A percentile compares a stretch with the other conserved stretches of the same genome.
Conservation (phyloP, 805 yeast species). For the Suhomyces kilbournensis region DNA sequence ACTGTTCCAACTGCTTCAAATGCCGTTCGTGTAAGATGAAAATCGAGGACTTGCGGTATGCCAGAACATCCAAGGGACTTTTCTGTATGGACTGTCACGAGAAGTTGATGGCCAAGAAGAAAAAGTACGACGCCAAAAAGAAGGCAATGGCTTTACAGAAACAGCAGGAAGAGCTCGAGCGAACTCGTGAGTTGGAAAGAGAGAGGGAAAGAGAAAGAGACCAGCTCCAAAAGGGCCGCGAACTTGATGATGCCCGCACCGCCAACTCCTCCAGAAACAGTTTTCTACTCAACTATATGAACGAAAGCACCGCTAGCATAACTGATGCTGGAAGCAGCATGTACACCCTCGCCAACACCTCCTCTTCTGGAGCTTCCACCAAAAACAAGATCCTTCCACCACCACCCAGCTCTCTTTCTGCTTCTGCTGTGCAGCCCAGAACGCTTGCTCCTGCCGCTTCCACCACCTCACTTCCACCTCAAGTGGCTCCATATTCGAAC, state of each 20-base stretch:
- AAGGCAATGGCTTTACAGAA: slow-evolving; percentile 27
- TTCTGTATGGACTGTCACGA: slow-evolving; percentile 94
- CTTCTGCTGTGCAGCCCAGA: background rate
- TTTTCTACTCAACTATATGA: slow-evolving; percentile 9
- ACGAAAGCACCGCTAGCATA: slow-evolving; percentile 3
- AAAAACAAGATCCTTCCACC: slow-evolving; percentile 3
- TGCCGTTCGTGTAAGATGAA: slow-evolving; percentile 84
- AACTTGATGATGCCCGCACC: slow-evolving; percentile 6
- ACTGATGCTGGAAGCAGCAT: background rate
- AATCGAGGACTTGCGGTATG: slow-evolving; percentile 86
- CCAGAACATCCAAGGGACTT: slow-evolving; percentile 87
- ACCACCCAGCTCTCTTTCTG: slow-evolving; percentile 1
- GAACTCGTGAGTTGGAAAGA: slow-evolving; percentile 4
- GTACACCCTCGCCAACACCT: slow-evolving; percentile 5
- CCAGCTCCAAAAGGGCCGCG: slow-evolving; percentile 2
- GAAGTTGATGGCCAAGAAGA: slow-evolving; percentile 70
- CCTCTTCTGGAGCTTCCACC: slow-evolving; percentile 3
- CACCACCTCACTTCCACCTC: slow-evolving; percentile 5
- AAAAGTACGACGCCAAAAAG: slow-evolving; percentile 53
- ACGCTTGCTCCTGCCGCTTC: slow-evolving; percentile 5
- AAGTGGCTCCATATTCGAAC: slow-evolving; percentile 1
- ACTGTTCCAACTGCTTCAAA: slow-evolving; percentile 84
- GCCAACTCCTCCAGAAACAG: slow-evolving; percentile 11
- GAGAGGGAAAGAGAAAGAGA: slow-evolving; percentile 5
- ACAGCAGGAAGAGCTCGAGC: slow-evolving; percentile 22